These are phyloP conservation scores for Serpula lacrymans DNA, from an alignment of 768 basidiomycete genomes.

Conservation along the genomic window DNA sequence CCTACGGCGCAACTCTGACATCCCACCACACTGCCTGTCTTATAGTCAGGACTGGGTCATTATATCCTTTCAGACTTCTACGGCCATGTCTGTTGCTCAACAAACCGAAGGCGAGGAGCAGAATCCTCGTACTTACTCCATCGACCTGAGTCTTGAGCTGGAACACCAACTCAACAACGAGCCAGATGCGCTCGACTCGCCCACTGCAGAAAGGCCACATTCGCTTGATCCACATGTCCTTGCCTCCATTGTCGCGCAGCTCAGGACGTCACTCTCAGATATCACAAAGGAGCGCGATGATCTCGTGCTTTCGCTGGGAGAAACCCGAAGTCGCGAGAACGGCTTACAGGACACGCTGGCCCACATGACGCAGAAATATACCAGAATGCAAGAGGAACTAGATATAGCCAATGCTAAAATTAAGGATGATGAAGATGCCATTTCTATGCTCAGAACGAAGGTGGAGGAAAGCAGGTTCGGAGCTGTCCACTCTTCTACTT, in stretches of 20 bases:
- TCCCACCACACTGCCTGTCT: too few relatives aligned
- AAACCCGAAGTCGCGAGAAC: constrained; percentile 51
- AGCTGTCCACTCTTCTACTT: constrained; percentile 4
- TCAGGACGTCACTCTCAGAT: constrained; percentile 61
- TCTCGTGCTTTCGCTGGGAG: constrained; percentile 48
- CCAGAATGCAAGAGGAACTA: constrained; percentile 54
- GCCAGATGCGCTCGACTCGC: constrained; percentile 48
- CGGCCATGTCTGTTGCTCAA: constrained; percentile 29
- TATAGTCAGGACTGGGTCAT: too few relatives aligned
- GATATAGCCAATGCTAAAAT: constrained; percentile 46
- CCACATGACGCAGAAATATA: constrained; percentile 64
- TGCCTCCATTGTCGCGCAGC: constrained; percentile 70
- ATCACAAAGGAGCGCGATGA: constrained; percentile 72
- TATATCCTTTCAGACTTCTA: not conserved
- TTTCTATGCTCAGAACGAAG: constrained; percentile 71
- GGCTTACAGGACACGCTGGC: constrained; percentile 61
- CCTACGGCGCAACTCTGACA: too few relatives aligned
- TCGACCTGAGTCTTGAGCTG: constrained; percentile 77
- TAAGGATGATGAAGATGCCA: constrained; percentile 75
- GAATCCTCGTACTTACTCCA: constrained; percentile 44
- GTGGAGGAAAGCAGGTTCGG: constrained; percentile 83
- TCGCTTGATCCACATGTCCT: constrained; percentile 75
- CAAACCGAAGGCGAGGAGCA: constrained; percentile 11
- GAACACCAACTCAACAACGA: constrained; percentile 73
- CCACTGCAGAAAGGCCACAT: constrained; percentile 35